A percentile compares a stretch with the other conserved stretches of the same genome.
Evolutionary conservation across 768 basidiomycete genomes (phyloP).

Genomic region (Phallus indusiatus): DNA sequence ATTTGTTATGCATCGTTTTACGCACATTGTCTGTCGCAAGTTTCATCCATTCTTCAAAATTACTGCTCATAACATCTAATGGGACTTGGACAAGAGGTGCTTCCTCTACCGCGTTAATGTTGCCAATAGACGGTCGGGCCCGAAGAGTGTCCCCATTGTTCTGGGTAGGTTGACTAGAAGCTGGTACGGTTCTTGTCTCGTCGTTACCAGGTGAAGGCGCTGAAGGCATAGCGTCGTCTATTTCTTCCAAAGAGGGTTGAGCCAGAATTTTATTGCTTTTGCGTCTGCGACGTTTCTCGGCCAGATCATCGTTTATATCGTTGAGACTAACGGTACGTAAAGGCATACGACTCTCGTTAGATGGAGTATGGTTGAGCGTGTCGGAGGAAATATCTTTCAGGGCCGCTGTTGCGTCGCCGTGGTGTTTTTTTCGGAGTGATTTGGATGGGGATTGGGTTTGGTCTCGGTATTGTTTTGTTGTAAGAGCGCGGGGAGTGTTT

Average conservation of each 20-base stretch:
- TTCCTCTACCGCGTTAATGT: constrained; percentile 42
- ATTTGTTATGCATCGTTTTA: background rate
- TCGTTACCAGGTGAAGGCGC: constrained; percentile 45
- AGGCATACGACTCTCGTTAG: constrained; percentile 32
- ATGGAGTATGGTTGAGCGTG: background rate
- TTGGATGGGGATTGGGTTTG: background rate
- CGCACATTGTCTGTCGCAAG: constrained; percentile 96
- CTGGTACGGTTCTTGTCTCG: constrained; percentile 23
- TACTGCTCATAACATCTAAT: constrained; percentile 80
- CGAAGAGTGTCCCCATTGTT: constrained; percentile 23
- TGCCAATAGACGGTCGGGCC: background rate
- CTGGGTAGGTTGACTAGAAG: constrained; percentile 37
- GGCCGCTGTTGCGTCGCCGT: constrained; percentile 11
- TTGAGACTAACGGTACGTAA: constrained; percentile 25
- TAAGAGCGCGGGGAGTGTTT: constrained; percentile 4
- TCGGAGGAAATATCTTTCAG: constrained; percentile 7
- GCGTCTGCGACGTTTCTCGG: constrained; percentile 74
- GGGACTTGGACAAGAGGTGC: constrained; percentile 53
- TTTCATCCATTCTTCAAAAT: constrained; percentile 99
- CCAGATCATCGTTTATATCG: constrained; percentile 68
- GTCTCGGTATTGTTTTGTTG: background rate
- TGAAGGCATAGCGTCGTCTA: constrained; percentile 40
- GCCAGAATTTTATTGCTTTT: constrained; percentile 61
- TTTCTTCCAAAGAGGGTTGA: constrained; percentile 23
- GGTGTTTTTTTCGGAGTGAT: constrained; percentile 13